Conservation (phyloP, 2,329 filamentous ascomycete genomes). For the Colletotrichum sp. region DNA sequence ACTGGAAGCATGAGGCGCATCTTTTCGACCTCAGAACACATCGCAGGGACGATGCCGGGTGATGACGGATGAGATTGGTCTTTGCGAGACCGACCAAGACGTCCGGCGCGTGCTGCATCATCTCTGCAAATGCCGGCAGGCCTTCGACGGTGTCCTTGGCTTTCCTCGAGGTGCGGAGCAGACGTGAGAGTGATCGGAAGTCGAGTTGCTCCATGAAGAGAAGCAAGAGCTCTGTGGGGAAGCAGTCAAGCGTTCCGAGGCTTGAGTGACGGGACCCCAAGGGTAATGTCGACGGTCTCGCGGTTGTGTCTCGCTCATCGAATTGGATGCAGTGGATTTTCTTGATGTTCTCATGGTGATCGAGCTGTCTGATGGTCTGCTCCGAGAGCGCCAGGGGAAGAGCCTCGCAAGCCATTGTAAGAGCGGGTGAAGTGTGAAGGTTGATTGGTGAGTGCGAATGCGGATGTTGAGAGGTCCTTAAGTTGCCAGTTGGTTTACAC, state of each 20-base stretch:
- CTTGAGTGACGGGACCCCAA: conserved; percentile 22
- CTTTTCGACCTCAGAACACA: conserved; percentile 24
- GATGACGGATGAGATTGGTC: conserved; percentile 25
- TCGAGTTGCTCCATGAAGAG: conserved; percentile 30
- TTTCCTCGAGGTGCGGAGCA: conserved; percentile 28
- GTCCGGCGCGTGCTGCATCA: conserved; percentile 43
- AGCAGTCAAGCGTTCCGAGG: conserved; percentile 28
- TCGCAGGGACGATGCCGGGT: conserved; percentile 26
- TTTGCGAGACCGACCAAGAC: conserved; percentile 27
- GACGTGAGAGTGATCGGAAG: conserved; percentile 30
- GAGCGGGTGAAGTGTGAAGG: background rate
- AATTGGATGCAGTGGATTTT: background rate
- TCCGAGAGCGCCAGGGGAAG: background rate
- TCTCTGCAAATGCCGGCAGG: conserved; percentile 42
- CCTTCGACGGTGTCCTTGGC: conserved; percentile 29
- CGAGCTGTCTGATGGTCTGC: background rate
- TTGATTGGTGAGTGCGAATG: background rate
- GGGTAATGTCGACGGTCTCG: background rate
- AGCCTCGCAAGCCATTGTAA: background rate
- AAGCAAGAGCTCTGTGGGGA: conserved; percentile 30
- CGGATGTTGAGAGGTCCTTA: background rate
- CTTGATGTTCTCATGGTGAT: background rate
- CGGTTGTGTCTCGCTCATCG: background rate
- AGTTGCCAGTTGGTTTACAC: background rate
- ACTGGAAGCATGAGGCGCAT: conserved; percentile 32